Conservation (phyloP, 345 rosid genomes). For the Populus davidiana region DNA sequence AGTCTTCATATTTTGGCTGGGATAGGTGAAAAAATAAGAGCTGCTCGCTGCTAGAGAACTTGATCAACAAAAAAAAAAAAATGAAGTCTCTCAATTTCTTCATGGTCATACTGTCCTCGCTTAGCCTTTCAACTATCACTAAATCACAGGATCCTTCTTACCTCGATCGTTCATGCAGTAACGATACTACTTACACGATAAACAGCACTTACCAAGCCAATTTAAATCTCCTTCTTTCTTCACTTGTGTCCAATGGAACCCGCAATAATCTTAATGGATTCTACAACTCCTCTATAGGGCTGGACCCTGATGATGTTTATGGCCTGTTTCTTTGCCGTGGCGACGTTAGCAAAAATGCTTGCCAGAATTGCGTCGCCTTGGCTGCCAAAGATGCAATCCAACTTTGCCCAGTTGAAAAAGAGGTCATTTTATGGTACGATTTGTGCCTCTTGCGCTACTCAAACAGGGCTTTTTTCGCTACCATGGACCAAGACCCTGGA, state of each 20-base stretch:
- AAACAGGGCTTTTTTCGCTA: constrained; percentile 32
- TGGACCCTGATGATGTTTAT: constrained; percentile 1
- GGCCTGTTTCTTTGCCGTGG: constrained; percentile 26
- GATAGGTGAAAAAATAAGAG: too few species aligned
- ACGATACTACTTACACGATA: background rate
- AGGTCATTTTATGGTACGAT: constrained; percentile 39
- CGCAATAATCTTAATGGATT: background rate
- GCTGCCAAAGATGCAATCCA: constrained; percentile 16
- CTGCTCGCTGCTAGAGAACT: background rate
- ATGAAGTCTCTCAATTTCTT: background rate
- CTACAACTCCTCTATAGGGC: background rate
- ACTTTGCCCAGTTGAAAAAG: constrained; percentile 30
- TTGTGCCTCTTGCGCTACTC: constrained; percentile 48
- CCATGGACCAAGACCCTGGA: background rate
- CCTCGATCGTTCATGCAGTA: background rate
- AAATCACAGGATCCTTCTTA: constrained; percentile 1
- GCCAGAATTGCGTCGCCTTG: constrained; percentile 30
- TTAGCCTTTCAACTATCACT: background rate
- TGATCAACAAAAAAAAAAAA: background rate
- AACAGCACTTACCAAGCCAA: constrained; percentile 14
- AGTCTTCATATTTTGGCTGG: background rate
- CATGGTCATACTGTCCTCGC: background rate
- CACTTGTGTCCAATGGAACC: constrained; percentile 3
- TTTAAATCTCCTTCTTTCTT: constrained; percentile 6
- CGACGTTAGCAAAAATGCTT: constrained; percentile 8